phyloP scores from a whole-genome alignment of 2,329 filamentous ascomycete genomes.

The Alternaria sp. region DNA sequence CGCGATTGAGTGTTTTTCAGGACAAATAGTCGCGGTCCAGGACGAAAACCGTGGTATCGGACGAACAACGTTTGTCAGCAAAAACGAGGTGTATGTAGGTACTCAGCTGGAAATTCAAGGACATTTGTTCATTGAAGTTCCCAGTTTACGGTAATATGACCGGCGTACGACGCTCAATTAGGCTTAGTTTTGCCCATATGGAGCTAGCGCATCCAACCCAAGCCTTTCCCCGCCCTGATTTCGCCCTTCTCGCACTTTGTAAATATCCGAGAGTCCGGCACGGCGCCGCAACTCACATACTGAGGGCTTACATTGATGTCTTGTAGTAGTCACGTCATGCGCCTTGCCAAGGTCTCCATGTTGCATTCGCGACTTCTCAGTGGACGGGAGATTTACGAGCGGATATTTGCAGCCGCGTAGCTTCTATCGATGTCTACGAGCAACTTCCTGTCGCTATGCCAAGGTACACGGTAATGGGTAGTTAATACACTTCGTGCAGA shows the following conservation, averaged over 20 bases:
- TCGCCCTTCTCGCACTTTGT: neutral
- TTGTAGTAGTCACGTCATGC: neutral
- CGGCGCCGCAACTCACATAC: neutral
- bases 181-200: too few species aligned
- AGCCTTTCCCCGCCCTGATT: neutral
- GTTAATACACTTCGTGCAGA: neutral
- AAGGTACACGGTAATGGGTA: neutral
- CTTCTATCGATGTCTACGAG: neutral
- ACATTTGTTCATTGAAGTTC: too few species aligned
- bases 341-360: neutral
- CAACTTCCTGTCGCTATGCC: neutral
- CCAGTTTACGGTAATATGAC: neutral
- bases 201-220: too few species aligned
- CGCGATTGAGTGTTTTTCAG: neutral
- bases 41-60: neutral
- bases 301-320: neutral
- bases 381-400: neutral
- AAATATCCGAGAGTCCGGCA: neutral
- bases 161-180: neutral
- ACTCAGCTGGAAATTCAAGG: neutral
- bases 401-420: neutral
- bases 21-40: neutral
- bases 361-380: neutral
- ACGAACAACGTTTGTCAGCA: neutral
- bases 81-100: neutral